phyloP scores from a whole-genome alignment of 2,329 filamentous ascomycete genomes.

The Pleomassaria siparia region DNA sequence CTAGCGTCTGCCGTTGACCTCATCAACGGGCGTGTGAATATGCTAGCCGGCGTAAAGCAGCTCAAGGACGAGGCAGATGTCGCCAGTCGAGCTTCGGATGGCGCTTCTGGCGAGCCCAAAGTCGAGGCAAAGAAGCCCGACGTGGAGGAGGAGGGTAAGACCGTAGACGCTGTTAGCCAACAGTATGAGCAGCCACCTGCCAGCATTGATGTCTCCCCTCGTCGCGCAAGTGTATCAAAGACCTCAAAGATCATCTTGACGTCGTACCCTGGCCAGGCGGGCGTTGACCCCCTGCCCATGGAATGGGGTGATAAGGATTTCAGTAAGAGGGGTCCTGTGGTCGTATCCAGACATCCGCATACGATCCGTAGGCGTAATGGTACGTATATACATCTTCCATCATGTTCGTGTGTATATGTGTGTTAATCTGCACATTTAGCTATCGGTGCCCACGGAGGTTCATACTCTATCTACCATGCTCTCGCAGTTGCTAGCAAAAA shows the following conservation, averaged over 20 bases:
- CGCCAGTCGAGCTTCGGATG: conserved; percentile 19
- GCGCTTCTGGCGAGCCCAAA: conserved; percentile 19
- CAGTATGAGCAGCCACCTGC: conserved; percentile 42
- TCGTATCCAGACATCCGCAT: conserved; percentile 74
- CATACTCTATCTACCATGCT: conserved; percentile 94
- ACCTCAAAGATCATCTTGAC: conserved; percentile 68
- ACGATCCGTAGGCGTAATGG: conserved; percentile 82
- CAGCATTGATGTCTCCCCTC: conserved; percentile 34
- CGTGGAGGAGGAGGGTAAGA: conserved; percentile 35
- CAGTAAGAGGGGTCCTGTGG: conserved; percentile 76
- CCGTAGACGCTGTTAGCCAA: conserved; percentile 43
- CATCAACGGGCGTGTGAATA: conserved; percentile 64
- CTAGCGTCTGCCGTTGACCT: conserved; percentile 60
- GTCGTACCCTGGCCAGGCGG: conserved; percentile 91
- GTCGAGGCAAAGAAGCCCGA: conserved; percentile 34
- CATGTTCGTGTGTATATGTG: background rate
- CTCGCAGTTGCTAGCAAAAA: conserved; percentile 90
- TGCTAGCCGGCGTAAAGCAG: conserved; percentile 60
- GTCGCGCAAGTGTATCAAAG: conserved; percentile 48
- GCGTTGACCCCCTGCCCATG: conserved; percentile 87
- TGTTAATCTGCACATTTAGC: conserved; percentile 43
- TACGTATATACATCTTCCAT: conserved; percentile 42
- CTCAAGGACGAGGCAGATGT: conserved; percentile 55
- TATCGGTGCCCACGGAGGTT: conserved; percentile 77
- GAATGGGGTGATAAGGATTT: conserved; percentile 83